A percentile compares a stretch with the other conserved stretches of the same genome.
Evolutionary conservation across 352 stramenopile genomes (phyloP).

Genomic region (Phytophthora hybrid): DNA sequence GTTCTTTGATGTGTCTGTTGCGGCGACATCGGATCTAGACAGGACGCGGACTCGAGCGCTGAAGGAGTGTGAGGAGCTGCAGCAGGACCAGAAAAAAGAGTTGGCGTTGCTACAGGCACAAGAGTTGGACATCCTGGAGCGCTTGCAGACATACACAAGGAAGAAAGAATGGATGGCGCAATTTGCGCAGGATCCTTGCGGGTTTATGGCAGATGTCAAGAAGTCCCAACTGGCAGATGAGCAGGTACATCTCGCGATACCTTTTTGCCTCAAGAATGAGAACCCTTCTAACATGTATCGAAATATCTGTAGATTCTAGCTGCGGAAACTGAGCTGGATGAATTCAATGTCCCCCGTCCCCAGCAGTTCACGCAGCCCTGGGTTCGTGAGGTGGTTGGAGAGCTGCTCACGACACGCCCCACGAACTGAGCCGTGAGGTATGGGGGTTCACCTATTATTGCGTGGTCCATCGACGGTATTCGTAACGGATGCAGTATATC

Average conservation of each 20-base stretch:
- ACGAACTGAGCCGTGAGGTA: constrained; percentile 17
- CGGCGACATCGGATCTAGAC: constrained; percentile 59
- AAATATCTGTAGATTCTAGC: constrained; percentile 53
- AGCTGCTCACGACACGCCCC: constrained; percentile 38
- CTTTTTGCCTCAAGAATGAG: background rate
- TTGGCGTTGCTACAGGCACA: constrained; percentile 65
- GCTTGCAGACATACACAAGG: constrained; percentile 52
- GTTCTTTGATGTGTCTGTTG: constrained; percentile 71
- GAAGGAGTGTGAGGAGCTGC: constrained; percentile 66
- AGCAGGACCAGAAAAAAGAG: constrained; percentile 75
- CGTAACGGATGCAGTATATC: constrained; percentile 41
- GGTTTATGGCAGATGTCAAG: constrained; percentile 68
- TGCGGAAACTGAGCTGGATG: constrained; percentile 67
- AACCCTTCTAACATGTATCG: background rate
- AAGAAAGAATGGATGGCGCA: constrained; percentile 80
- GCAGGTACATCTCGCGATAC: constrained; percentile 40
- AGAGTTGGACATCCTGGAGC: constrained; percentile 59
- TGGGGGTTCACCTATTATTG: constrained; percentile 15
- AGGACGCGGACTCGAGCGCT: constrained; percentile 45
- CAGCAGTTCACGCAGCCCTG: constrained; percentile 79
- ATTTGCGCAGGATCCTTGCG: constrained; percentile 69
- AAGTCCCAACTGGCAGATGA: constrained; percentile 70
- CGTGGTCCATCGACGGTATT: background rate
- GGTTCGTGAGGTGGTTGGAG: constrained; percentile 56
- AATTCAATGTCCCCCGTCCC: constrained; percentile 61